These are phyloP conservation scores for Boletus bicolor DNA, from an alignment of 768 basidiomycete species.

Conservation along the genomic window DNA sequence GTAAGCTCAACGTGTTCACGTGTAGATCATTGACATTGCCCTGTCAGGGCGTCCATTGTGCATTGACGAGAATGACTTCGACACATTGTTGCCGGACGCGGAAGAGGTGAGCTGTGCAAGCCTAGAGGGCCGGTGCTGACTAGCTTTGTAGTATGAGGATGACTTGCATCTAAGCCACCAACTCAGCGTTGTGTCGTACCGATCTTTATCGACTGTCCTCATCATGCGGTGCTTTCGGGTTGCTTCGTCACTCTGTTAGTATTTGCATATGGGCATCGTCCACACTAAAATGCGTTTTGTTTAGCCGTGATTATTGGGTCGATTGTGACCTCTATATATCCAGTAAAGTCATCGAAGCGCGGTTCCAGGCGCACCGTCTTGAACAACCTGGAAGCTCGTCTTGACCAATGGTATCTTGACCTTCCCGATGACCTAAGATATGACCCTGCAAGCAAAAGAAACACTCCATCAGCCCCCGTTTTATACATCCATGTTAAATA, in stretches of 20 bases:
- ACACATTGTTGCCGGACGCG: conserved; percentile 58
- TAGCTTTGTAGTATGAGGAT: conserved; percentile 51
- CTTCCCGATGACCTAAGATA: conserved; percentile 63
- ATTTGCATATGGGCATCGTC: conserved; percentile 2
- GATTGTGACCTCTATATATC: conserved; percentile 67
- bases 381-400: conserved; percentile 54
- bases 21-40: conserved; percentile 8
- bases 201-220: conserved; percentile 39
- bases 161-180: conserved; percentile 50
- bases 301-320: conserved; percentile 65
- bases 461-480: conserved; percentile 59
- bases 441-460: conserved; percentile 52
- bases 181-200: conserved; percentile 37
- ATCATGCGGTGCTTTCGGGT: conserved; percentile 56
- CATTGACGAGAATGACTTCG: conserved; percentile 68
- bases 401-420: conserved; percentile 73
- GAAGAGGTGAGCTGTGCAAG: conserved; percentile 41
- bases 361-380: conserved; percentile 48
- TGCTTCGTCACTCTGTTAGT: conserved; percentile 57
- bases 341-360: conserved; percentile 51
- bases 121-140: conserved; percentile 4
- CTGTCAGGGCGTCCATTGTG: conserved; percentile 58
- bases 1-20: not conserved
- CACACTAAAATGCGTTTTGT: not conserved
- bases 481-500: conserved; percentile 71